Conservation (phyloP, 306 rosid genomes). For the Albizia julibrissin region DNA sequence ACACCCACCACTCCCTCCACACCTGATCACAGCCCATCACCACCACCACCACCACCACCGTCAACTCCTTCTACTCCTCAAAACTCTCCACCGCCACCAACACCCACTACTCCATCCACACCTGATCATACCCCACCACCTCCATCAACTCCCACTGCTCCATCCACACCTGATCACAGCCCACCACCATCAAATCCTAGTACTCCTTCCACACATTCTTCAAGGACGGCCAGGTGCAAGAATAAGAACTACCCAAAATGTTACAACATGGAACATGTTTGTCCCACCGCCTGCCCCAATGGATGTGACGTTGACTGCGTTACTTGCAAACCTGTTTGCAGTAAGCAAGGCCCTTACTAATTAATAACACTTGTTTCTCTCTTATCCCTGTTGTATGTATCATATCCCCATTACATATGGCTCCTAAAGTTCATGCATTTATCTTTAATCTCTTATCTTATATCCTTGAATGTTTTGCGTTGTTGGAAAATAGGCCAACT, state of each 20-base stretch:
- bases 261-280: neutral
- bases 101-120: neutral
- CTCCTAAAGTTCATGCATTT: too few relatives aligned
- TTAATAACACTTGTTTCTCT: neutral
- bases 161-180: neutral
- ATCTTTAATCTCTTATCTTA: too few relatives aligned
- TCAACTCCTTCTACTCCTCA: neutral
- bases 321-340: slow-evolving; percentile 67
- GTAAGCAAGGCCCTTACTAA: slow-evolving; percentile 56
- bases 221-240: slow-evolving; percentile 46
- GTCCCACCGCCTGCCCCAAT: slow-evolving; percentile 47
- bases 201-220: neutral
- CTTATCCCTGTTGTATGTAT: too few relatives aligned
- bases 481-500: too few relatives aligned
- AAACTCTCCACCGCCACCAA: neutral
- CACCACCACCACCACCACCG: neutral
- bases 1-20: neutral
- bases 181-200: neutral
- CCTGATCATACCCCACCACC: neutral
- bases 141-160: neutral
- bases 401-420: neutral
- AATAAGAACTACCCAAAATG: slow-evolving; percentile 16
- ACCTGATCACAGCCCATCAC: neutral
- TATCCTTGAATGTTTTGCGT: too few relatives aligned
- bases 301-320: slow-evolving; percentile 65